phyloP scores from a whole-genome alignment of 2,329 filamentous ascomycete species.

The Fusarium euwallaceae region DNA sequence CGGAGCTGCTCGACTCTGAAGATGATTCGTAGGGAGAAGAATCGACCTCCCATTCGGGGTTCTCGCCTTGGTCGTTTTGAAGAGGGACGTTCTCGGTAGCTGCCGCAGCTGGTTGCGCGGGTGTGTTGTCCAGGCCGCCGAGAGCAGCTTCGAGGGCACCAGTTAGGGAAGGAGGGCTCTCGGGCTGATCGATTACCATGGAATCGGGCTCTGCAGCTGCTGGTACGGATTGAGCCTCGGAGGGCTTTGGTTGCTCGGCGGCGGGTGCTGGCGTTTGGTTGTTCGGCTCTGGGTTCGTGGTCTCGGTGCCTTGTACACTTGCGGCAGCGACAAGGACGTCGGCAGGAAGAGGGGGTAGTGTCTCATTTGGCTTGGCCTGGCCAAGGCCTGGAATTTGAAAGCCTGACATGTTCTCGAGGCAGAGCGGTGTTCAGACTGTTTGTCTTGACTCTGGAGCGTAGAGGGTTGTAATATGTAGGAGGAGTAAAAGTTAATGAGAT shows the following conservation, averaged over 20 bases:
- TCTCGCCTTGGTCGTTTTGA: slow-evolving; percentile 54
- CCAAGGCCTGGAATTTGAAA: slow-evolving; percentile 60
- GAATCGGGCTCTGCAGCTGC: slow-evolving; percentile 46
- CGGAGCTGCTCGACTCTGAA: slow-evolving; percentile 69
- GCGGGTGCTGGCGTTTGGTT: slow-evolving; percentile 15
- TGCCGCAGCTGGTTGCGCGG: slow-evolving; percentile 30
- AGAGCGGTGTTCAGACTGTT: neutral
- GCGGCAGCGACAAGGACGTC: slow-evolving; percentile 50
- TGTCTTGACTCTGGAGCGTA: neutral
- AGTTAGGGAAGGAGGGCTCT: slow-evolving; percentile 55
- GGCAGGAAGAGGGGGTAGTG: slow-evolving; percentile 54
- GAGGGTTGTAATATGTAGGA: neutral
- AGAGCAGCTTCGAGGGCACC: slow-evolving; percentile 60
- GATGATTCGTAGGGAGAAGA: slow-evolving; percentile 82
- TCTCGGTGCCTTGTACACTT: slow-evolving; percentile 44
- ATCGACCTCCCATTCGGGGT: slow-evolving; percentile 88
- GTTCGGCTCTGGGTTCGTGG: slow-evolving; percentile 16
- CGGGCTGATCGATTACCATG: slow-evolving; percentile 55
- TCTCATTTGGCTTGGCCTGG: slow-evolving; percentile 59
- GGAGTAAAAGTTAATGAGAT: neutral
- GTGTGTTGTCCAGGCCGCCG: slow-evolving; percentile 50
- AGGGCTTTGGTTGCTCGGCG: slow-evolving; percentile 10
- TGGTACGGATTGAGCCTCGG: slow-evolving; percentile 12
- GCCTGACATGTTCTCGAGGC: slow-evolving; percentile 51
- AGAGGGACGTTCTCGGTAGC: slow-evolving; percentile 38